Evolutionary conservation across 331 rosid species (phyloP), one percentile per base, ranked within the genome.

Genomic region (Saraca asoca): DNA sequence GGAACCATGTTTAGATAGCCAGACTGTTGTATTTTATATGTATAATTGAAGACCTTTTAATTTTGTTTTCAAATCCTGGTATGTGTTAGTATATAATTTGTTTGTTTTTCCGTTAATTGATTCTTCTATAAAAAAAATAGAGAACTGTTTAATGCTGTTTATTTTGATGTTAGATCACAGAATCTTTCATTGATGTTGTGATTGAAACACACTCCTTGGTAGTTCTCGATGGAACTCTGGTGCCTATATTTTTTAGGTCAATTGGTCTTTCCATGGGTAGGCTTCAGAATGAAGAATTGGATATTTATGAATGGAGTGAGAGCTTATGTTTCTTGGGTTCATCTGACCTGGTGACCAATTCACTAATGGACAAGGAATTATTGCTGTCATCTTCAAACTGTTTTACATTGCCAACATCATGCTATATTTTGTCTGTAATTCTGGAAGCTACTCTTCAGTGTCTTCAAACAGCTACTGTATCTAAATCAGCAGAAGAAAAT

Each of bases 201-300:
- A 62, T 68, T 62, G 83, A 70, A 78, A 85, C 86, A 24, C 48
- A 72, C 56, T 37, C 70, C 58, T 88, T 91, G 95, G 71, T 51
- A 57, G 85, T 80, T 69, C 82, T 83, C 46, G 95, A 85, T 72
- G 75, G 46, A 81, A 80, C 78, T 39, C 56, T 88, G 77, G 81
- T 88, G 76, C 95, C 87, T 4, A 68, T 84, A 62, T 75, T 79
- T 58, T 17, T 86, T 14, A 88, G 83, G 72, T 86, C 87, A 19
- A 61, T 90, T 68, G 77, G 73, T 72, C 76, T 69, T 71, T 86
- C 95, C 37, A 75, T 78, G 80, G 83, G 82, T 33, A 78, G 75
- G 84, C 69, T 64, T 75, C 80, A 72, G 72, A 67, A 68, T 15
- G 79, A 74, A 67, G 81, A 76, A 44, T 69, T 72, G 35, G 70